phyloP scores from a whole-genome alignment of 2,329 filamentous ascomycete genomes.

The Chaetomium strumarium region DNA sequence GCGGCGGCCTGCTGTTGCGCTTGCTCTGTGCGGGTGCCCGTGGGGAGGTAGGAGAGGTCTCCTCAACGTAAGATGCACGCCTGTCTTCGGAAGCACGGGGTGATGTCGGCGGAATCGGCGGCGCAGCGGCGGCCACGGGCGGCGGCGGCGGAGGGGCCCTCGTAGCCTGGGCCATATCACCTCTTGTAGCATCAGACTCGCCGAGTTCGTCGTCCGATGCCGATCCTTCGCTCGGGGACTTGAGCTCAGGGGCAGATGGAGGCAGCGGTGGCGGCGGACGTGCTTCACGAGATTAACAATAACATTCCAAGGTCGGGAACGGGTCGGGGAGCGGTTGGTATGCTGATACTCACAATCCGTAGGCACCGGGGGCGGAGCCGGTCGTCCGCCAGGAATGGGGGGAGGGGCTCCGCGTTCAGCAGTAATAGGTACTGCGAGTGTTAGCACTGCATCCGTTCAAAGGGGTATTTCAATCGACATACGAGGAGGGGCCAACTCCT shows the following conservation, averaged over 20 bases:
- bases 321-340: not conserved
- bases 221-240: conserved; percentile 70
- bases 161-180: conserved; percentile 32
- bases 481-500: conserved; percentile 31
- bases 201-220: conserved; percentile 81
- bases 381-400: conserved; percentile 45
- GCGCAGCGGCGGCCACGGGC: conserved; percentile 38
- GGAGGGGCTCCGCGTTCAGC: conserved; percentile 32
- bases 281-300: conserved; percentile 41
- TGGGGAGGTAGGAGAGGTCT: conserved; percentile 37
- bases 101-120: conserved; percentile 30
- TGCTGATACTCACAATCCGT: conserved; percentile 48
- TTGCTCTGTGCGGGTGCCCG: conserved; percentile 40
- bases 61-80: conserved; percentile 22
- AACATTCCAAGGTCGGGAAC: not conserved
- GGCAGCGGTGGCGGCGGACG: conserved; percentile 55
- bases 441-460: conserved; percentile 5
- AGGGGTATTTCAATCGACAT: conserved; percentile 18
- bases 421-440: conserved; percentile 26
- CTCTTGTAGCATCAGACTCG: conserved; percentile 36
- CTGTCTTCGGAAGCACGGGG: conserved; percentile 34
- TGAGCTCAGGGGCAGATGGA: conserved; percentile 43
- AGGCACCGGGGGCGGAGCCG: conserved; percentile 53
- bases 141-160: conserved; percentile 43
- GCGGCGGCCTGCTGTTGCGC: conserved; percentile 52